A percentile compares a stretch with the other conserved stretches of the same genome.
phyloP scores from a whole-genome alignment of 805 yeast genomes.

The Ogataea henricii region DNA sequence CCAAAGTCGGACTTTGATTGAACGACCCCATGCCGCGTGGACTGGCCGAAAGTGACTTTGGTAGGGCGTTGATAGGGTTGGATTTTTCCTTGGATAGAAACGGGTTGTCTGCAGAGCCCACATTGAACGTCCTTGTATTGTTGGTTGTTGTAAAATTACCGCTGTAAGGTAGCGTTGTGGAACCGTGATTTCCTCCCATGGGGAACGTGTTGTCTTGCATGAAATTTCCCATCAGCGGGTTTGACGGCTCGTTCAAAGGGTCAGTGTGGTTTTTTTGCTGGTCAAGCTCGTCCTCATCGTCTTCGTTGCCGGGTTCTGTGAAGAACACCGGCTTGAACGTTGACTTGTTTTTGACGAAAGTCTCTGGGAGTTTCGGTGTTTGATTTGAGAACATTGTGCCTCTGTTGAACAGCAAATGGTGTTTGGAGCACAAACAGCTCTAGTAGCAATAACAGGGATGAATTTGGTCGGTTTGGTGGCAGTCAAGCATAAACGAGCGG shows the following conservation, averaged over 20 bases:
- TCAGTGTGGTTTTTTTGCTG: not conserved
- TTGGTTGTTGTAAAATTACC: constrained; percentile 11
- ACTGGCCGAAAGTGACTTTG: constrained; percentile 10
- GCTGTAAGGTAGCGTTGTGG: constrained; percentile 11
- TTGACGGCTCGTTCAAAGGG: not conserved
- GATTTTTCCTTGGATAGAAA: constrained; percentile 16
- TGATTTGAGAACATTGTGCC: constrained; percentile 20
- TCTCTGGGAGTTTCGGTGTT: constrained; percentile 19
- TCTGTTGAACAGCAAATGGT: constrained; percentile 1
- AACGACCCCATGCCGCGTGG: constrained; percentile 2
- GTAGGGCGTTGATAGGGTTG: not conserved
- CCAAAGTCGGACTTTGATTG: constrained; percentile 3
- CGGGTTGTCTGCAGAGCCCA: constrained; percentile 13
- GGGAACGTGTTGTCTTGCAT: constrained; percentile 7
- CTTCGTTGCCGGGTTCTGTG: constrained; percentile 21
- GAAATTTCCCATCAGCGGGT: constrained; percentile 1
- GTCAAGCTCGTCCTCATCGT: not conserved
- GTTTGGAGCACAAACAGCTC: not conserved
- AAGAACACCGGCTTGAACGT: constrained; percentile 23
- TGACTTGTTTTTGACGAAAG: constrained; percentile 14
- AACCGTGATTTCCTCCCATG: not conserved
- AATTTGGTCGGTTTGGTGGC: not conserved
- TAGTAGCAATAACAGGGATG: not conserved
- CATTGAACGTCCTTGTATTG: constrained; percentile 5
- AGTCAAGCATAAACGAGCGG: not conserved